Evolutionary conservation across 1,139 yeast species (phyloP), one percentile per base, ranked within the genome.

Genomic region (Blastobotrys elegans): DNA sequence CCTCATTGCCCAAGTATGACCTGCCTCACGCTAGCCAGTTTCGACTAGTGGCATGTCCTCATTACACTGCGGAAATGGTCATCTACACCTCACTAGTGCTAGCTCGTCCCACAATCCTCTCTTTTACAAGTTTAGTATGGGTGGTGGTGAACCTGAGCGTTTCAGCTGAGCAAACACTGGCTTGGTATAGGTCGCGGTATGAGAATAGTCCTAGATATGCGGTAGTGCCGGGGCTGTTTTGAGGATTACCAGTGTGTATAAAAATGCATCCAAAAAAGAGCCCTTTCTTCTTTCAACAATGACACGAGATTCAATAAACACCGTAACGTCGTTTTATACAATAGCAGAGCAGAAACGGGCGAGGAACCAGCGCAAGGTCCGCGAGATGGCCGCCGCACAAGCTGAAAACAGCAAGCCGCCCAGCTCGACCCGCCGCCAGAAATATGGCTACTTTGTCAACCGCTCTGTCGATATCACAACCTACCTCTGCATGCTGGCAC

Each of bases 1-100:
- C 94, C 0, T 56, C 65, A 3, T 69, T 88, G 36, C 68, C 68
- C 20, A 89, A 89, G 63, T 90, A 90, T 64, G 70, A 81, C 0
- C 60, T 77, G 30, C 97, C 97, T 0, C 60, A 61, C 0, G 64
- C 64, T 35, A 73, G 82, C 1, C 59, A 80, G 42, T 83, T 87
- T 62, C 64, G 64, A 35, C 58, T 60, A 13, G 72, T 78, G 1
- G 74, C 84, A 11, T 82, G 89, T 57, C 90, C 97, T 0, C 97
- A 90, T 63, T 90, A 89, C 58, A 69, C 83, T 16, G 85, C 84
- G 56, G 97, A 90, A 61, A 68, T 86, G 1, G 49, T 76, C 26
- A 75, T 89, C 17, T 90, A 90, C 58, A 41, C 71, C 0, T 60
- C 77, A 0, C 57, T 76, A 1, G 54, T 56, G 5, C 21, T 62